phyloP scores from a whole-genome alignment of 106 monocot genomes.

The Dendrobium officinale region DNA sequence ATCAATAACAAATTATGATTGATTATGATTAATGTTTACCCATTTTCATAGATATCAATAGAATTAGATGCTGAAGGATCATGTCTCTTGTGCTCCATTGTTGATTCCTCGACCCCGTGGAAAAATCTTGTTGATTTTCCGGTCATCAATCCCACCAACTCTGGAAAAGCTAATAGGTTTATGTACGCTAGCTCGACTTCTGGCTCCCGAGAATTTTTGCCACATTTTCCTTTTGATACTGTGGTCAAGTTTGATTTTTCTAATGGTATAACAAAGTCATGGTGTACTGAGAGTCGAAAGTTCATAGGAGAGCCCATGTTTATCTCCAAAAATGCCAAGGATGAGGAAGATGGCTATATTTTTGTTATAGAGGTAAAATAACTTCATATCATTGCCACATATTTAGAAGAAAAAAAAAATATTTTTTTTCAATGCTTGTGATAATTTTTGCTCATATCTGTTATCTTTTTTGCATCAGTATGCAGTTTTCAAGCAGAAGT shows the following conservation, averaged over 20 bases:
- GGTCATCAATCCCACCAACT: conserved; percentile 52
- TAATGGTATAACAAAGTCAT: conserved; percentile 30
- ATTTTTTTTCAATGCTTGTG: too few species aligned
- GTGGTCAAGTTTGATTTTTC: conserved; percentile 42
- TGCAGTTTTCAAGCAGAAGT: conserved; percentile 58
- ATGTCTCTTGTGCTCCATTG: conserved; percentile 16
- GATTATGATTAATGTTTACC: too few species aligned
- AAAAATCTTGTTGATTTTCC: conserved; percentile 62
- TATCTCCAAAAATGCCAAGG: conserved; percentile 33
- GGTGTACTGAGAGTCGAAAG: conserved; percentile 40
- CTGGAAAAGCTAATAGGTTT: conserved; percentile 36
- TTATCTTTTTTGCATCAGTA: conserved; percentile 40
- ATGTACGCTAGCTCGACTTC: conserved; percentile 44
- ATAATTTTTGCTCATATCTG: neutral
- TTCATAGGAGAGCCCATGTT: conserved; percentile 86
- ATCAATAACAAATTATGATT: too few species aligned
- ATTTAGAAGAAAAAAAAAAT: too few species aligned
- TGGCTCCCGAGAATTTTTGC: conserved; percentile 39
- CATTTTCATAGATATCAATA: conserved; percentile 33
- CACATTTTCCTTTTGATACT: conserved; percentile 71
- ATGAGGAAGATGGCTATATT: conserved; percentile 68
- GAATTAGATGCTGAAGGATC: conserved; percentile 28
- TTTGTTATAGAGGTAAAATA: conserved; percentile 53
- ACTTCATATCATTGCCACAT: neutral
- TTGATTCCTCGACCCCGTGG: conserved; percentile 23